Base-by-base conservation (phyloP, 2,329 filamentous ascomycete genomes). In the Colletotrichum lini region DNA sequence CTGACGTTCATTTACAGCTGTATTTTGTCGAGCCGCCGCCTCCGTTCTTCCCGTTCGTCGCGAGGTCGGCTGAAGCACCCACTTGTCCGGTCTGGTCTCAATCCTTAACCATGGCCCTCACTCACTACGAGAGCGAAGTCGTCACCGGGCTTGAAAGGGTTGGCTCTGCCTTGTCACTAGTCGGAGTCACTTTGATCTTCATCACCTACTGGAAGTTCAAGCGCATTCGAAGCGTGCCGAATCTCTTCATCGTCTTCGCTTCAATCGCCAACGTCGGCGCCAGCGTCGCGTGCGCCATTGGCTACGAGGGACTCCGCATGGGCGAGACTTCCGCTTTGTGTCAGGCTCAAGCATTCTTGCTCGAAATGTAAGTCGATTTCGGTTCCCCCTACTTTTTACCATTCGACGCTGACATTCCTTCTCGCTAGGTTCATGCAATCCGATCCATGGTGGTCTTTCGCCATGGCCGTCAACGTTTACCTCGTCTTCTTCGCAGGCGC, bases 391-490 rank as follows among this genome's bases (percentile, higher is more conserved):
- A 12, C 23, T 44, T 16, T 35, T 23, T n/a, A 6, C 15, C 7
- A 15, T 12, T 8, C 13, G 3, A 18, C 23, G 10, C 67, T 74
- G 23, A 74, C 57, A 7, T 7, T 15, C 13, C 13, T n/a, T 26
- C 35, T 40, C n/a, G 13, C 12, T 73, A 94, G 91, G 89, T 94
- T 94, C 79, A 92, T 93, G 89, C 91, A 92, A 74, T 92, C 91
- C 6, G 92, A 94, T 80, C 90, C 91, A 0, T 87, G 93, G 82
- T 95, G 91, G 93, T 93, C 92, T 0, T 88, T 95, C 65, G 92
- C 92, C 73, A 96, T 96, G 93, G 93, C 93, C 3, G 85, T 92
- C 77, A 96, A 96, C 77, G 93, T 96, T 73, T 93, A 92, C 76
- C 86, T 95, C 62, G 88, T 90, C 70, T 90, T 90, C 78, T 90